These are phyloP conservation scores for Nepenthes mirabilis DNA, from an alignment of 148 eudicot species.

Conservation along the genomic window DNA sequence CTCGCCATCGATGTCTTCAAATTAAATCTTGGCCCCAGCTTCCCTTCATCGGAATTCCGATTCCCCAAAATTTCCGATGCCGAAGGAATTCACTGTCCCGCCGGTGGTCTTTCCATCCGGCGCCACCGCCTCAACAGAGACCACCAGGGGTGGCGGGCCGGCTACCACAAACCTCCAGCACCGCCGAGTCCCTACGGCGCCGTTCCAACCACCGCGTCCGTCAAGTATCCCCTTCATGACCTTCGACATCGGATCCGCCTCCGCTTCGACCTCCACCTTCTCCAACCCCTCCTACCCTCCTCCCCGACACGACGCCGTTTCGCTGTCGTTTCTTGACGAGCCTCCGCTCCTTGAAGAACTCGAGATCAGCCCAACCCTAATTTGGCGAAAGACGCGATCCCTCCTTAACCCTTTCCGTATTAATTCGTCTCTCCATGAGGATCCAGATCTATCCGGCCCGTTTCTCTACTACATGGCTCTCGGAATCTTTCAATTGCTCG, in stretches of 20 bases:
- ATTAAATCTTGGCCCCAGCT: too few relatives aligned
- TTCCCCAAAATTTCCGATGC: conserved; percentile 1
- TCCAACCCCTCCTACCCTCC: conserved; percentile 2
- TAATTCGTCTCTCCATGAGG: conserved; percentile 11
- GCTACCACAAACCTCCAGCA: conserved; percentile 6
- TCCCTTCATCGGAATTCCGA: too few relatives aligned
- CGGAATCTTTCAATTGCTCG: conserved; percentile 17
- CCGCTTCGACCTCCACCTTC: conserved; percentile 8
- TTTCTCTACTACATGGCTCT: conserved; percentile 15
- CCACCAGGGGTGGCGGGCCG: conserved; percentile 3
- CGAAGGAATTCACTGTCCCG: conserved; percentile 20
- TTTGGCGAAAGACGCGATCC: conserved; percentile 19
- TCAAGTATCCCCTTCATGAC: conserved; percentile 22
- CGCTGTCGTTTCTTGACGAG: conserved; percentile 12
- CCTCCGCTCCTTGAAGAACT: conserved; percentile 26
- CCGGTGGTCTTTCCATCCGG: conserved; percentile 23
- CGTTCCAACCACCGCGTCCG: conserved; percentile 17
- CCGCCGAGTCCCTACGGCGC: conserved; percentile 18
- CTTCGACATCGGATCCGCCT: conserved; percentile 19
- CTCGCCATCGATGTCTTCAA: too few relatives aligned
- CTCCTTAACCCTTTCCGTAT: conserved; percentile 21
- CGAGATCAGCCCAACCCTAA: conserved; percentile 18
- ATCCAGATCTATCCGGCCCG: conserved; percentile 26
- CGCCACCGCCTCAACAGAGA: conserved; percentile 3
- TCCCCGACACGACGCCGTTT: not conserved